These are phyloP conservation scores for Castanopsis chinensis DNA, from an alignment of 306 rosid genomes.

Conservation along the genomic window DNA sequence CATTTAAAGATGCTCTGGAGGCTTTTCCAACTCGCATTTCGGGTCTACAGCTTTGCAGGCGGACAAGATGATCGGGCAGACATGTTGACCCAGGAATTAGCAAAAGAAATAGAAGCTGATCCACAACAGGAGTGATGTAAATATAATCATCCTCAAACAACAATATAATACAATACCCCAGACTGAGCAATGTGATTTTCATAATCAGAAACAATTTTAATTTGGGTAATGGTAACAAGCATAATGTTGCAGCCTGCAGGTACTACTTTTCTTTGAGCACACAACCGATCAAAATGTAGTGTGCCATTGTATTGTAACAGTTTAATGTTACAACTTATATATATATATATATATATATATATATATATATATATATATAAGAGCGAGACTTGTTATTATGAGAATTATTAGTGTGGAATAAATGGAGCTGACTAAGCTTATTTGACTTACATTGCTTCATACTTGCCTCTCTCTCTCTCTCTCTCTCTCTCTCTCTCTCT, in stretches of 20 bases:
- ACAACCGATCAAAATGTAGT: neutral
- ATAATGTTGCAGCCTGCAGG: neutral
- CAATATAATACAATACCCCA: neutral
- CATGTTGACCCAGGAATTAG: slow-evolving; percentile 27
- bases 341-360: neutral
- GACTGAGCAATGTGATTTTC: neutral
- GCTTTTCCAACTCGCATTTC: slow-evolving; percentile 44
- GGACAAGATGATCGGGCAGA: slow-evolving; percentile 53
- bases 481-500: too few relatives aligned
- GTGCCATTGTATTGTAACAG: neutral
- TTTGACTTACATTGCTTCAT: too few relatives aligned
- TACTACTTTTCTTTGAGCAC: neutral
- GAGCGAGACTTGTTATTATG: neutral
- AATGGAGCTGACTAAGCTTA: too few relatives aligned
- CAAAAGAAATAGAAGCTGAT: slow-evolving; percentile 30
- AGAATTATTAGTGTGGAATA: too few relatives aligned
- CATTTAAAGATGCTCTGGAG: slow-evolving; percentile 36
- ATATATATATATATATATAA: neutral
- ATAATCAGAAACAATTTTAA: neutral
- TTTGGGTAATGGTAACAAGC: neutral
- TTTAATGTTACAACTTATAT: neutral
- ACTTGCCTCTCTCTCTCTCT: too few relatives aligned
- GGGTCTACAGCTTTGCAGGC: slow-evolving; percentile 44
- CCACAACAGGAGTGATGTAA: slow-evolving; percentile 2
- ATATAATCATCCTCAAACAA: neutral